Conservation (phyloP, 202 grass and related monocot species). For the Setaria italica region DNA sequence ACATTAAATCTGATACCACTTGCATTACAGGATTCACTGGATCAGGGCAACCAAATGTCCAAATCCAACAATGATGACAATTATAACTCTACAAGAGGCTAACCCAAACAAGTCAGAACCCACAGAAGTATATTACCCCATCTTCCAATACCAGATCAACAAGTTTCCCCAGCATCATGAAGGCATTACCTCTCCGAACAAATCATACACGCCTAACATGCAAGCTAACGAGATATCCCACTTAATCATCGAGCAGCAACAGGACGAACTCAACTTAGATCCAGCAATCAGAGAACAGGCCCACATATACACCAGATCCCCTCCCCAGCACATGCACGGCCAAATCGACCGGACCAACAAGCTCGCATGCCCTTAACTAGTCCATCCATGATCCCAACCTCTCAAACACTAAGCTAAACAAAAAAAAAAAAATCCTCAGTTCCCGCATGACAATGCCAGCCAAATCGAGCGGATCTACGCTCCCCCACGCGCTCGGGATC, state of each 20-base stretch:
- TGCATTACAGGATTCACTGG: not conserved
- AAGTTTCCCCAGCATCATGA: not conserved
- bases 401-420: not conserved
- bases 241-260: not conserved
- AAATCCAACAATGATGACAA: slow-evolving; percentile 4
- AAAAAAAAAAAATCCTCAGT: not conserved
- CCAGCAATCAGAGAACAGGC: not conserved
- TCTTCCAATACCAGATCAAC: not conserved
- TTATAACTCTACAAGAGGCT: not conserved
- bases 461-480: slow-evolving; percentile 25
- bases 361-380: not conserved
- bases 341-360: not conserved
- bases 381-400: not conserved
- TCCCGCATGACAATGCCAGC: not conserved
- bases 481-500: not conserved
- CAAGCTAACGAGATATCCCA: not conserved
- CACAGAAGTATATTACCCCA: not conserved
- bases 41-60: not conserved
- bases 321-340: not conserved
- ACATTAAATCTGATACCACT: not conserved
- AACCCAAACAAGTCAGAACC: not conserved
- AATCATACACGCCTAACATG: not conserved
- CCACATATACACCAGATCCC: not conserved
- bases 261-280: not conserved
- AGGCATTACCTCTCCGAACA: not conserved